A percentile compares a stretch with the other conserved stretches of the same genome.
Conservation (phyloP, 2,329 filamentous ascomycete species). For the Neonectria ditissima region DNA sequence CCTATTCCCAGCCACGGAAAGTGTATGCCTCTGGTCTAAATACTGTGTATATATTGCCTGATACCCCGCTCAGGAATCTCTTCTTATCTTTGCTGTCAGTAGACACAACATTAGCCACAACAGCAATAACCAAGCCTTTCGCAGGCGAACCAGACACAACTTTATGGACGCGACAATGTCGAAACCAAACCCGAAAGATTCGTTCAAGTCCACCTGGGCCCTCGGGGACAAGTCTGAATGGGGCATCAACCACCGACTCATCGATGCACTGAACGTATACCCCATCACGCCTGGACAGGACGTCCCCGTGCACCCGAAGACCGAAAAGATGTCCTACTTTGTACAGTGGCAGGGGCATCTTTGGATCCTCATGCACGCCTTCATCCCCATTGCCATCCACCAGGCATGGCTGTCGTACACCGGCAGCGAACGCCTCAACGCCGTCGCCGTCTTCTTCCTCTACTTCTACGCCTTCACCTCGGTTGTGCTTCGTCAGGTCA, state of each 20-base stretch:
- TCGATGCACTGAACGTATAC: conserved; percentile 21
- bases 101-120: neutral
- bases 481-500: conserved; percentile 20
- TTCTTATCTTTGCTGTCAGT: neutral
- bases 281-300: conserved; percentile 17
- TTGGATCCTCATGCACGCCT: conserved; percentile 24
- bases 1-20: neutral
- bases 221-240: conserved; percentile 24
- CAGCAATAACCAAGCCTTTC: neutral
- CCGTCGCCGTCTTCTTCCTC: conserved; percentile 16
- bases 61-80: neutral
- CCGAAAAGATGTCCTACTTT: conserved; percentile 24
- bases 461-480: conserved; percentile 22
- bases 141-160: neutral
- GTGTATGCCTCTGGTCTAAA: neutral
- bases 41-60: neutral
- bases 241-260: conserved; percentile 14
- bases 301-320: conserved; percentile 16
- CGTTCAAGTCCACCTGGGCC: conserved; percentile 24
- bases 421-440: conserved; percentile 9
- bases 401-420: conserved; percentile 14
- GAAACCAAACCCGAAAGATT: conserved; percentile 1
- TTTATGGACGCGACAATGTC: neutral
- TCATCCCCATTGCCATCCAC: conserved; percentile 18
- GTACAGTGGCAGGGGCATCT: conserved; percentile 26